Evolutionary conservation across 352 stramenopile species (phyloP).

Genomic region (Pythium dissimile): DNA sequence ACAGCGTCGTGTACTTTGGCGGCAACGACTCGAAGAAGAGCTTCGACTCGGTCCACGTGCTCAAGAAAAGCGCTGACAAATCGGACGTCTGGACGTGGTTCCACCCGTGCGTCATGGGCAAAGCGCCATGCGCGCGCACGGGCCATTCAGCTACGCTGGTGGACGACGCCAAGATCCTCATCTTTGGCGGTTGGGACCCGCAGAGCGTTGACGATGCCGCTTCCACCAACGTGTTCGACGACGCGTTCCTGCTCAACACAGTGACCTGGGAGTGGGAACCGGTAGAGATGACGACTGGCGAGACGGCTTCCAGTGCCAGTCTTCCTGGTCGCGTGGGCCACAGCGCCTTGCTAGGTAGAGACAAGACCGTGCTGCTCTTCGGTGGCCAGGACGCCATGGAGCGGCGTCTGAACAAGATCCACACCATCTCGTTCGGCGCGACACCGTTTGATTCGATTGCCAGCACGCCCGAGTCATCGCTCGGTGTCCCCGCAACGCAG

Average conservation of each 20-base stretch:
- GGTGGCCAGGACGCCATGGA: slow-evolving; percentile 82
- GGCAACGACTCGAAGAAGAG: slow-evolving; percentile 90
- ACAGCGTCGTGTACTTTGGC: slow-evolving; percentile 91
- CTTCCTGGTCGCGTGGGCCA: slow-evolving; percentile 81
- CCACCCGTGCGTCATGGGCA: slow-evolving; percentile 75
- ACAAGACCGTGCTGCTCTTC: slow-evolving; percentile 81
- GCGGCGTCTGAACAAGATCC: slow-evolving; percentile 78
- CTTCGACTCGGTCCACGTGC: slow-evolving; percentile 91
- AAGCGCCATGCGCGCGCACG: slow-evolving; percentile 73
- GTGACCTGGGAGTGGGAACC: slow-evolving; percentile 87
- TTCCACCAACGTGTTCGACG: slow-evolving; percentile 72
- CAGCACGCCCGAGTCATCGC: background rate
- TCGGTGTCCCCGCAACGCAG: slow-evolving; percentile 8
- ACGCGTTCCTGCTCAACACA: slow-evolving; percentile 90
- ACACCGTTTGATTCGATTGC: background rate
- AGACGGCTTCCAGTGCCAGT: background rate
- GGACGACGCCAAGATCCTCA: slow-evolving; percentile 81
- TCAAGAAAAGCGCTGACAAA: slow-evolving; percentile 49
- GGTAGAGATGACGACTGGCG: slow-evolving; percentile 37
- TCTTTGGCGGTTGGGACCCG: slow-evolving; percentile 94
- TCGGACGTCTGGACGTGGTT: slow-evolving; percentile 81
- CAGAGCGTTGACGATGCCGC: slow-evolving; percentile 43
- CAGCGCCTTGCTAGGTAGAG: slow-evolving; percentile 57
- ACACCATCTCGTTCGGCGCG: slow-evolving; percentile 44
- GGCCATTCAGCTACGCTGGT: slow-evolving; percentile 89